Base-by-base conservation (phyloP, 805 yeast species). In the Candida loeiensis region DNA sequence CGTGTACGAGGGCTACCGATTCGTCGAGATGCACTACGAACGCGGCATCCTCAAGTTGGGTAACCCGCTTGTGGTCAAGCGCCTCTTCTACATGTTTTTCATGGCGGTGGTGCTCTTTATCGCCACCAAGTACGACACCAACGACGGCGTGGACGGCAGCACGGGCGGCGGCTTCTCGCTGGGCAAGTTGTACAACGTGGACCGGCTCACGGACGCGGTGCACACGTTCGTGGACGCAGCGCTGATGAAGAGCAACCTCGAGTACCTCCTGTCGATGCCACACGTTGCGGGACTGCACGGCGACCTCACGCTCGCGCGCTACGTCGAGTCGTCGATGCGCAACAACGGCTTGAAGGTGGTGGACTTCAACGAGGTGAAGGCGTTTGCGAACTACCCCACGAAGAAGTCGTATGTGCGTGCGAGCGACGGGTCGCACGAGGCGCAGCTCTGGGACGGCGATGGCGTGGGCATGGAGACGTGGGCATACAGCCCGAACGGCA, bases 221-320 rank as follows among this genome's bases (percentile, higher is more conserved):
- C 58, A 62, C n/a, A 69, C 74, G 32, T 56, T 47, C 33, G 66
- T 86, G 21, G 84, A 79, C 51, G 58, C 69, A 5, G 71, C 75
- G 17, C 59, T 76, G 16, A 67, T 91, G 59, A 80, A 80, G 51
- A 80, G 77, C 34, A 79, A 81, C 46, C 53, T 84, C 42, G 84
- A 85, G 49, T 86, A 85, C 51, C 55, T 88, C 17, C 79, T 90
- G 19, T 75, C 85, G 6, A 78, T 88, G 79, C 88, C 95, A 2
- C 97, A 89, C 56, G 61, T 83, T 47, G 79, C 96, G 0, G 98
- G 98, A 3, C 82, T 97, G 2, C 76, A 79, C 12, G 98, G 95
- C 14, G 96, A 88, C 58, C 60, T 79, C 44, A 74, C 91, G 0
- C 62, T 89, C 26, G 81, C 88, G 2, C 69, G 74, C 43, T 88